Base-by-base conservation (phyloP, 129 eudicot genomes). In the Tagetes patula region DNA sequence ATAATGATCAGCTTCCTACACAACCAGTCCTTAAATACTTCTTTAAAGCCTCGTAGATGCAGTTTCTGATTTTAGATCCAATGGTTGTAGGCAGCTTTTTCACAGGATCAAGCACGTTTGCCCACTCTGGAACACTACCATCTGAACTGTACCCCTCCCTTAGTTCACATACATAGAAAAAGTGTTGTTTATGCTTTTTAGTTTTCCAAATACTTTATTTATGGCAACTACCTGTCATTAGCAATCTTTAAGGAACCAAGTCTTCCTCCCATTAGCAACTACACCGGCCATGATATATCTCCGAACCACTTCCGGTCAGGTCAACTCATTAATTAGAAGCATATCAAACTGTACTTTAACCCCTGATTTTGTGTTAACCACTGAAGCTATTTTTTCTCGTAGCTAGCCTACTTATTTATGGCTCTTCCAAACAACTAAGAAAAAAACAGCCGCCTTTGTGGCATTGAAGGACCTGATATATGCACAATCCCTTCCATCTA, bases 221-320 rank as follows among this genome's bases (percentile, higher is more conserved):
- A 59, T 39, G 33, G 92, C 82, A 20, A 20, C 27, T 20, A 20
- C 27, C 27, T 78, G 46, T 43, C 71, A 20, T 31, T 8, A 67
- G 63, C 48, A 64, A 55, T 67, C 33, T 84, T 80, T 8, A 32
- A 30, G 75, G 79, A 71, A 48, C 75, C 67, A 11, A 65, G 32
- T 53, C 43, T 83, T 50, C 74, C 86, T 62, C 78, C 78, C 74
- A 75, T 38, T 38, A 80, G 73, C 66, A 63, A 46, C 27, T 82
- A 64, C 8, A 84, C 74, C 70, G 82, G 54, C 12, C 3, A 2
- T 2, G 3, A 84, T 56, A 80, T 84, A 87, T 74, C 89, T 87
- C 54, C 87, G 80, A 67, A 71, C 84, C 77, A 87, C 82, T 72
- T 87, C 89, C 4, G 89, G 87, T 87, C 92, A 84, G n/a, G 85